Conservation (phyloP, 345 rosid species). For the Murraya paniculata region DNA sequence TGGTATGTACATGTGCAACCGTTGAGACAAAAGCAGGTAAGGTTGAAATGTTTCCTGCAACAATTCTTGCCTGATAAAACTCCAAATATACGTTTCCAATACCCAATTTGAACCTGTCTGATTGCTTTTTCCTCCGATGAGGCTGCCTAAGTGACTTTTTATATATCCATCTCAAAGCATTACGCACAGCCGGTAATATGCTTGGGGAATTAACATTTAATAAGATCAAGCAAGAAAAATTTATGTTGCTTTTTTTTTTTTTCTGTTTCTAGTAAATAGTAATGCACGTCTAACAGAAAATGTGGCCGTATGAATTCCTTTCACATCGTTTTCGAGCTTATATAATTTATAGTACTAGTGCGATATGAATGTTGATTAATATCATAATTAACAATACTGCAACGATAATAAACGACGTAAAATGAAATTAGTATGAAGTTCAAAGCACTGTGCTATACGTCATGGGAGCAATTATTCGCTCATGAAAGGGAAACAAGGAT, state of each 20-base stretch:
- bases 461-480: constrained; percentile 18
- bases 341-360: background rate
- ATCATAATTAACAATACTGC: background rate
- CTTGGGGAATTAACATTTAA: background rate
- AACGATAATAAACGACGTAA: background rate
- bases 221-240: background rate
- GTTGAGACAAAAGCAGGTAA: background rate
- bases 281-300: background rate
- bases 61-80: background rate
- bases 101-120: constrained; percentile 9
- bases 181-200: background rate
- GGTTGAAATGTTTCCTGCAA: background rate
- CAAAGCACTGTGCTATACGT: background rate
- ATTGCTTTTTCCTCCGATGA: constrained; percentile 5
- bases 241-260: background rate
- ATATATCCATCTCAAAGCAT: background rate
- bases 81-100: constrained; percentile 1
- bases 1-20: background rate
- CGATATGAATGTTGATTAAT: background rate
- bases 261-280: background rate
- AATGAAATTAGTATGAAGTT: background rate
- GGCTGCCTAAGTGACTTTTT: background rate
- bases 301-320: background rate
- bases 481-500: constrained; percentile 15
- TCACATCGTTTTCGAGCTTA: constrained; percentile 13